A percentile compares a stretch with the other conserved stretches of the same genome.
Evolutionary conservation across 2,329 filamentous ascomycete species (phyloP).

Genomic region (Venturia effusa): DNA sequence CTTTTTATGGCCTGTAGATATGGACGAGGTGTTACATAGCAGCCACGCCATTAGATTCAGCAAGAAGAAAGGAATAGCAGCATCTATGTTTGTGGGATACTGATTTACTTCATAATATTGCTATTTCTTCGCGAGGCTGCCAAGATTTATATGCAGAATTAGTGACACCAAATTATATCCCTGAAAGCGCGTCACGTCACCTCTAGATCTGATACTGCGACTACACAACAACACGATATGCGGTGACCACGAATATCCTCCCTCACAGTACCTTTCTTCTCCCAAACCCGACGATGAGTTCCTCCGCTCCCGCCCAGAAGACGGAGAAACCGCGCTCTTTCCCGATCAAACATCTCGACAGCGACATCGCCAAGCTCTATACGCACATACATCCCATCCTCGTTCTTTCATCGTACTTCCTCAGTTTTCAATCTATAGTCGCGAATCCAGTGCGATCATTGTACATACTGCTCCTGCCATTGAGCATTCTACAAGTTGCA

Average conservation of each 20-base stretch:
- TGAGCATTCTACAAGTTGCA: conserved; percentile 52
- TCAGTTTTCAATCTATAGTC: conserved; percentile 57
- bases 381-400: conserved; percentile 58
- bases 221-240: neutral
- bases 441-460: conserved; percentile 58
- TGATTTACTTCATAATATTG: neutral
- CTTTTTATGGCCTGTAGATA: neutral
- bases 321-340: neutral
- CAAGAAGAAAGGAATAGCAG: neutral
- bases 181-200: neutral
- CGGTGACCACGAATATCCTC: neutral
- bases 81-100: neutral
- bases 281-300: neutral
- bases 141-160: neutral
- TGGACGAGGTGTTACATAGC: neutral
- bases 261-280: neutral
- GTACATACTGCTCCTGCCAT: conserved; percentile 46
- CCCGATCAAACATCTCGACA: conserved; percentile 38
- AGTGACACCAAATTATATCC: neutral
- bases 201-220: neutral
- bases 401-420: conserved; percentile 52
- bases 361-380: conserved; percentile 40
- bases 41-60: neutral
- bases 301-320: neutral
- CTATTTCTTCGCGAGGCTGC: neutral